Conservation (phyloP, 208 protist species). For the Lotmaria passim region DNA sequence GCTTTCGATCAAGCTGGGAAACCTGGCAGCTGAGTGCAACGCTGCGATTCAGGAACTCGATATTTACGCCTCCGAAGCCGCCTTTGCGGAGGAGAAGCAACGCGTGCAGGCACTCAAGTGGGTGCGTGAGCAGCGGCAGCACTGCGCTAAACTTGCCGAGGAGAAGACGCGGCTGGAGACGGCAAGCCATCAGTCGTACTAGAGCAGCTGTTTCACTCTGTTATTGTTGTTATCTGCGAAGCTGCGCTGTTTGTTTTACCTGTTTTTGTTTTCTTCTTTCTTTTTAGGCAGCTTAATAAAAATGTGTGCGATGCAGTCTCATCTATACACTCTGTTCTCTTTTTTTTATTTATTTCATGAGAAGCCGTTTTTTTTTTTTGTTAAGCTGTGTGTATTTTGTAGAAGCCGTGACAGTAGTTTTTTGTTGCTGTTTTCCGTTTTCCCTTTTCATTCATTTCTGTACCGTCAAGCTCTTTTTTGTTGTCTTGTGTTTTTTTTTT, state of each 20-base stretch:
- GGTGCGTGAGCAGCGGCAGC: constrained; percentile 70
- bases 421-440: neutral
- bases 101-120: constrained; percentile 70
- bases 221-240: too few species aligned
- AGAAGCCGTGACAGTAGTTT: neutral
- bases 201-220: neutral
- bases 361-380: constrained; percentile 3
- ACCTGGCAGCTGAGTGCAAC: constrained; percentile 63
- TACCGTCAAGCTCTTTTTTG: constrained; percentile 16
- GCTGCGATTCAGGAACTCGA: constrained; percentile 78
- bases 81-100: constrained; percentile 77
- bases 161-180: constrained; percentile 37
- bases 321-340: too few species aligned
- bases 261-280: constrained; percentile 14
- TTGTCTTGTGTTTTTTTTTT: constrained; percentile 2
- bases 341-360: neutral
- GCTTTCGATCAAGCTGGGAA: constrained; percentile 55
- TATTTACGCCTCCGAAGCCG: constrained; percentile 58
- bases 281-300: constrained; percentile 5
- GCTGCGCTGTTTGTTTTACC: too few species aligned
- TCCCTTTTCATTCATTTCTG: constrained; percentile 12
- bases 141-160: constrained; percentile 54
- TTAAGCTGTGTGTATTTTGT: neutral
- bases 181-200: constrained; percentile 7
- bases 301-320: too few species aligned